Evolutionary conservation across 306 rosid species (phyloP), one percentile per base, ranked within the genome.

Genomic region (Rosa rugosa): DNA sequence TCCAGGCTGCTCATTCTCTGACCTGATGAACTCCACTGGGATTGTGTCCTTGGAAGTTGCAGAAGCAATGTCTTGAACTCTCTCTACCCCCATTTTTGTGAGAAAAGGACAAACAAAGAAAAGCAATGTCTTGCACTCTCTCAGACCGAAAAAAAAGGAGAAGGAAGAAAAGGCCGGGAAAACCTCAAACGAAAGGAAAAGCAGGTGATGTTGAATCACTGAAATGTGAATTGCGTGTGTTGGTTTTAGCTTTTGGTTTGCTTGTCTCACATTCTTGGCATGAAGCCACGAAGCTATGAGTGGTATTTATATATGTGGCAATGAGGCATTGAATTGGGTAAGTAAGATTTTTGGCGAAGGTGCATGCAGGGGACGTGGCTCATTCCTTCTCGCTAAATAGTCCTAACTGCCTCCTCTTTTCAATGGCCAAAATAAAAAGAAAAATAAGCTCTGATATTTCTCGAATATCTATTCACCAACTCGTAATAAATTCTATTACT

Each of bases 1-100:
- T 2, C 97, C 90, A 0, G 97, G 98, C 62, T 89, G 95, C 71
- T 91, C 97, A 0, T 76, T 73, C 65, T 90, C 91, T 6, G 86
- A 12, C 25, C 90, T 68, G 8, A 91, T 64, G 69, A 83, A 93
- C 77, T 82, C 89, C 0, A 57, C 27, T 0, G 93, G 95, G 71
- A 93, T 83, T 0, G 59, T 62, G 5, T 77, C 87, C 63, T 84
- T 59, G 23, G 82, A 74, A 3, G 12, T 20, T 3, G 72, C 0
- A 0, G 89, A 75, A 0, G 97, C 91, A 3, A 93, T 34, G 70
- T 75, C 86, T 72, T 91, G 92, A 45, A 91, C 95, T 62, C 93
- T 88, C 41, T 78, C 82, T 0, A 36, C 80, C 84, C 68, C 91
- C 87, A 85, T 83, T 27, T 10, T n/a, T 25, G 3, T 59, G 36